These are phyloP conservation scores for Nidularia sp. DNA, from an alignment of 768 basidiomycete genomes.

Conservation along the genomic window DNA sequence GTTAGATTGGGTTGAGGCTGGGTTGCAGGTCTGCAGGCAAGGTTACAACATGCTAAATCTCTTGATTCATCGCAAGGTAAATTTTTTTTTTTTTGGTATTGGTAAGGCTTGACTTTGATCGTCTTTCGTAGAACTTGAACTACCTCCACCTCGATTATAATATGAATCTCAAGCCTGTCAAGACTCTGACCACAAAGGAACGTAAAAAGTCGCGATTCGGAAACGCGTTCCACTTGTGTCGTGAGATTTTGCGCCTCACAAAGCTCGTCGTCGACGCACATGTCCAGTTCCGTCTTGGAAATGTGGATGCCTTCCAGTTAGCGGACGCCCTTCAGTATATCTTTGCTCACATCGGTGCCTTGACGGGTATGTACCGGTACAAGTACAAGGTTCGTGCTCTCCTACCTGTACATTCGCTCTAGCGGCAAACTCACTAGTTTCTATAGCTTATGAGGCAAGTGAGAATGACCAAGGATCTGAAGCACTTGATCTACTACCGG, in stretches of 20 bases:
- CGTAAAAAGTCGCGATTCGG: conserved; percentile 99
- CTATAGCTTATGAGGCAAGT: conserved; percentile 99
- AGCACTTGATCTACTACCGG: conserved; percentile 96
- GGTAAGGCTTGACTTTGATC: not conserved
- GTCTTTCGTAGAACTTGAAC: conserved; percentile 65
- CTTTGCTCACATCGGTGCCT: conserved; percentile 93
- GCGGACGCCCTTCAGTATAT: conserved; percentile 98
- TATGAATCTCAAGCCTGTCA: conserved; percentile 97
- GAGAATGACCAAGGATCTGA: conserved; percentile 98
- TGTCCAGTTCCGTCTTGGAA: conserved; percentile 97
- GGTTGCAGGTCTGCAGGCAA: conserved; percentile 96
- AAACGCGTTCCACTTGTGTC: conserved; percentile 97
- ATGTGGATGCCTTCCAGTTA: conserved; percentile 98
- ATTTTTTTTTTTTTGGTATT: conserved; percentile 4
- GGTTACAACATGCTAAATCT: conserved; percentile 99
- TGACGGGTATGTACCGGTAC: conserved; percentile 99
- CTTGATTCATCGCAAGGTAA: conserved; percentile 97
- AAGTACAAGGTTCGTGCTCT: too few species aligned
- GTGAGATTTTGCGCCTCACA: conserved; percentile 95
- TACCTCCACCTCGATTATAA: conserved; percentile 97
- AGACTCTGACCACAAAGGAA: conserved; percentile 98
- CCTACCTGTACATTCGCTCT: too few species aligned
- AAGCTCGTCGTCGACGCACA: conserved; percentile 99
- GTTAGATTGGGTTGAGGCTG: conserved; percentile 98
- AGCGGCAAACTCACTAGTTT: too few species aligned